Conservation (phyloP, 2,329 filamentous ascomycete species). For the Coniochaeta sp. region DNA sequence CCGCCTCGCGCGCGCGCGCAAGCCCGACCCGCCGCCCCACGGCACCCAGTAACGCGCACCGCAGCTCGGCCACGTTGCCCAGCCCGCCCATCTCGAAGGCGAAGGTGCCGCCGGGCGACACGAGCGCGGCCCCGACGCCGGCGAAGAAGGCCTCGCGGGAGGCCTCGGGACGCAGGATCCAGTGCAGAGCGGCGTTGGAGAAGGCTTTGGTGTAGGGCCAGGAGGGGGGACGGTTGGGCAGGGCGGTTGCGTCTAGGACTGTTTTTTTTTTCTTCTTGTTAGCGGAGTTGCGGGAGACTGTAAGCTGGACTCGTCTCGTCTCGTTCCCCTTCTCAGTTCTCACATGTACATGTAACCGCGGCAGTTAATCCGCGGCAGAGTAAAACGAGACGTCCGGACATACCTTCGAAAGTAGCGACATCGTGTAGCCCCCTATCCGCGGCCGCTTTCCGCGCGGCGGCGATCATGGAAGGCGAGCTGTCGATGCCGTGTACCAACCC, state of each 20-base stretch:
- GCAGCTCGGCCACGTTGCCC: conserved; percentile 60
- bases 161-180: conserved; percentile 45
- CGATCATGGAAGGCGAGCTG: conserved; percentile 51
- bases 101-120: conserved; percentile 50
- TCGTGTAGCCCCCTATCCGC: conserved; percentile 17
- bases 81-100: conserved; percentile 67
- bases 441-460: conserved; percentile 36
- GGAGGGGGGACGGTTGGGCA: conserved; percentile 25
- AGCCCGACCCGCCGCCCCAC: conserved; percentile 45
- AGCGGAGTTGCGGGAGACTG: too few species aligned
- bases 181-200: conserved; percentile 61
- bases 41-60: conserved; percentile 47
- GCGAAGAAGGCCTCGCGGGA: conserved; percentile 45
- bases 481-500: conserved; percentile 52
- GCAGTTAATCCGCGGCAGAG: background rate
- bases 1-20: conserved; percentile 35
- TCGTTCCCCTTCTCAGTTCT: background rate
- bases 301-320: too few species aligned
- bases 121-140: conserved; percentile 39
- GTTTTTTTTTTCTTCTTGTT: background rate
- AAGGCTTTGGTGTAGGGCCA: conserved; percentile 49
- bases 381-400: background rate
- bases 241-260: conserved; percentile 40
- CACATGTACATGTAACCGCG: too few species aligned
- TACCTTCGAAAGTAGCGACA: conserved; percentile 38